Evolutionary conservation across 768 basidiomycete species (phyloP).

Genomic region (Macrolepiota dolichaula): DNA sequence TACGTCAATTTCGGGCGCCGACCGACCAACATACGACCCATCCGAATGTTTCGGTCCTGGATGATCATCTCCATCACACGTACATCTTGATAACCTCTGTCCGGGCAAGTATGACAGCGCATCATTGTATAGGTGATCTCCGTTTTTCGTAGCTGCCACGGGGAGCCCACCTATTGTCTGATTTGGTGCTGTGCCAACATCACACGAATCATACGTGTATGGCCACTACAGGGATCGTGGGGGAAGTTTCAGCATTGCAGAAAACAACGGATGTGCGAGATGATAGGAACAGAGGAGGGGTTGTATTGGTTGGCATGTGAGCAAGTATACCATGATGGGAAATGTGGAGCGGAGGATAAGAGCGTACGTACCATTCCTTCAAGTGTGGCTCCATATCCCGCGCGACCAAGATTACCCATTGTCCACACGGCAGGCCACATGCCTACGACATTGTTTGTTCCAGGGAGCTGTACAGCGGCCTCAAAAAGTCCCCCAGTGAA

Average conservation of each 20-base stretch:
- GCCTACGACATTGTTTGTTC: conserved; percentile 56
- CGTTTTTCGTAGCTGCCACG: conserved; percentile 50
- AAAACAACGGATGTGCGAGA: not conserved
- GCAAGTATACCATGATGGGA: not conserved
- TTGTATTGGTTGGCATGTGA: not conserved
- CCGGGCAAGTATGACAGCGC: conserved; percentile 70
- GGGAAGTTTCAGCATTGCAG: not conserved
- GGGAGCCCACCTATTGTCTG: conserved; percentile 72
- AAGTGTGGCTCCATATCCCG: conserved; percentile 79
- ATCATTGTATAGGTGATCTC: conserved; percentile 37
- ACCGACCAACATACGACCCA: conserved; percentile 71
- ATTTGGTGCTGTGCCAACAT: conserved; percentile 75
- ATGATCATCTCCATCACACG: conserved; percentile 73
- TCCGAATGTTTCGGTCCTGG: conserved; percentile 73
- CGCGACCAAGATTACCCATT: conserved; percentile 62
- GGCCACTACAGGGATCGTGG: conserved; percentile 54
- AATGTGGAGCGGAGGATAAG: not conserved
- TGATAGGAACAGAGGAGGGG: not conserved
- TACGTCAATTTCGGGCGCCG: conserved; percentile 86
- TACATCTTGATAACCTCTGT: conserved; percentile 78
- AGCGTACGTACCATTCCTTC: conserved; percentile 65
- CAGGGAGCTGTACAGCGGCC: conserved; percentile 56
- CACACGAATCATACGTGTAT: conserved; percentile 76
- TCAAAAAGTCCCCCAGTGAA: conserved; percentile 79
- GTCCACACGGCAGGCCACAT: conserved; percentile 83